These are phyloP conservation scores for Hymenoscyphus repandus DNA, from an alignment of 2,329 filamentous ascomycete species.

Conservation along the genomic window DNA sequence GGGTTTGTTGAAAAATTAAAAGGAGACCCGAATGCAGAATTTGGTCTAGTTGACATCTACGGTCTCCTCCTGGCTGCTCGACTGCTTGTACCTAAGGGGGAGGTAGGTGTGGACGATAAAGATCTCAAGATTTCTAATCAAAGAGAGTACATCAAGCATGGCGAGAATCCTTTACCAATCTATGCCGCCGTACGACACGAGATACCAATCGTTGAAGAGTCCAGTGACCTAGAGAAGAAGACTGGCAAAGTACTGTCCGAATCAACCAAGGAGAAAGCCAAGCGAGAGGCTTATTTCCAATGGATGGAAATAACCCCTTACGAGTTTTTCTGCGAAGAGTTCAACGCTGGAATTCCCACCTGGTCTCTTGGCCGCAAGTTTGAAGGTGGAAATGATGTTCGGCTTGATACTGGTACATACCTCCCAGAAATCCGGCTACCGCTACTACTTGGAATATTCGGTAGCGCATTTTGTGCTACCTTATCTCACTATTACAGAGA, in stretches of 20 bases:
- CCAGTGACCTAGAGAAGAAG: constrained; percentile 33
- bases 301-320: constrained; percentile 97
- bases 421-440: constrained; percentile 82
- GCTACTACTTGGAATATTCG: constrained; percentile 88
- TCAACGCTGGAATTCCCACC: constrained; percentile 85
- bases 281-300: constrained; percentile 83
- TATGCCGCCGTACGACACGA: constrained; percentile 95
- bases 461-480: constrained; percentile 92
- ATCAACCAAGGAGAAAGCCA: constrained; percentile 45
- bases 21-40: constrained; percentile 72
- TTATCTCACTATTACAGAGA: constrained; percentile 95
- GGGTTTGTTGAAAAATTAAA: constrained; percentile 89
- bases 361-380: constrained; percentile 89
- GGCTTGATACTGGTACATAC: constrained; percentile 61
- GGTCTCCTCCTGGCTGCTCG: constrained; percentile 80
- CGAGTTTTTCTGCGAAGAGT: constrained; percentile 92
- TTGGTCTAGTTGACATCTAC: constrained; percentile 91
- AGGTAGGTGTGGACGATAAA: constrained; percentile 66
- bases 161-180: constrained; percentile 82
- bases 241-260: constrained; percentile 36
- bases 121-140: constrained; percentile 94
- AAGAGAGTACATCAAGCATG: constrained; percentile 66
- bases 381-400: constrained; percentile 61
- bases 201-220: constrained; percentile 63
- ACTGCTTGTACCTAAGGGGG: constrained; percentile 79